These are phyloP conservation scores for Exserohilum rostratum DNA, from an alignment of 2,329 filamentous ascomycete genomes.

Conservation along the genomic window DNA sequence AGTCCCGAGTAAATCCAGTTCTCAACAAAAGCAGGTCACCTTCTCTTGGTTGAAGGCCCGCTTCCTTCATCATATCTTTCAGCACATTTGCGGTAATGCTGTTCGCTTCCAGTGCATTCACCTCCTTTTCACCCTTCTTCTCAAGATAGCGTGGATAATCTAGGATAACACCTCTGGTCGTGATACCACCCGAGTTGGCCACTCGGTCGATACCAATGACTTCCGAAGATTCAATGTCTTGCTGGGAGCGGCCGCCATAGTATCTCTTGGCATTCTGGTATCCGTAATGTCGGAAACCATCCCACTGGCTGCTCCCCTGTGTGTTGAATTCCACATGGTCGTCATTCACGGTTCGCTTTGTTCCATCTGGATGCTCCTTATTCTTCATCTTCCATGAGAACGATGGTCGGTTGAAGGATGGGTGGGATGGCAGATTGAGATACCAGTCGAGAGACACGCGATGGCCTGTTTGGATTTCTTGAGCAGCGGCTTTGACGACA, in stretches of 20 bases:
- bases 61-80: constrained; percentile 43
- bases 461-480: constrained; percentile 53
- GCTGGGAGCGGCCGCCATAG: constrained; percentile 51
- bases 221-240: constrained; percentile 45
- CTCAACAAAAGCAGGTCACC: constrained; percentile 40
- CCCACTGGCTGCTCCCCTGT: constrained; percentile 48
- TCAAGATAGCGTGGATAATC: constrained; percentile 41
- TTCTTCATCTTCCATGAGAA: constrained; percentile 41
- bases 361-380: constrained; percentile 35
- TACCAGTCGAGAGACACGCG: constrained; percentile 50
- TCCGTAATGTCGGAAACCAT: constrained; percentile 51
- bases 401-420: constrained; percentile 45
- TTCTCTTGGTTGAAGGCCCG: constrained; percentile 42
- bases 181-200: constrained; percentile 38
- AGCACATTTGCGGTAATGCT: constrained; percentile 29
- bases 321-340: constrained; percentile 48
- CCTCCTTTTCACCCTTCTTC: constrained; percentile 22
- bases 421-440: constrained; percentile 48
- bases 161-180: constrained; percentile 37
- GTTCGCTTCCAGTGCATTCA: constrained; percentile 31
- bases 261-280: constrained; percentile 52
- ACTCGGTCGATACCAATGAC: constrained; percentile 53
- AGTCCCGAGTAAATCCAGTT: constrained; percentile 47
- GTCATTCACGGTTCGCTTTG: constrained; percentile 44
- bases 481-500: constrained; percentile 51